Percentiles rank a stretch among this genome's conserved stretches.
phyloP scores from a whole-genome alignment of 176 grass and related monocot genomes.

The Zizania latifolia region DNA sequence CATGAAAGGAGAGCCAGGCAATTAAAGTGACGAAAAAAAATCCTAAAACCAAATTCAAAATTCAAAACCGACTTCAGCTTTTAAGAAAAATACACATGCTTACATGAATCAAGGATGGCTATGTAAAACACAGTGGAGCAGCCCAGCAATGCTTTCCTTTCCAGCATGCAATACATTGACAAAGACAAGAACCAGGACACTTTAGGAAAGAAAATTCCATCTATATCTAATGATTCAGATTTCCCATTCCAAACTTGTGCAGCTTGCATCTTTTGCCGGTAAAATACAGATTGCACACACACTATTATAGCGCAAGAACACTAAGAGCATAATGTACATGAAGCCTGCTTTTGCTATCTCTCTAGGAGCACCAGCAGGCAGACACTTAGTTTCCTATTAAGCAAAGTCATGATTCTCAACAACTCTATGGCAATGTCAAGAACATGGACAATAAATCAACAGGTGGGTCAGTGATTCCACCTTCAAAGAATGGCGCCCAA shows the following conservation, averaged over 20 bases:
- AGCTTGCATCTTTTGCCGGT: background rate
- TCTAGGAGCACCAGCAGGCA: background rate
- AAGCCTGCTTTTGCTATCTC: background rate
- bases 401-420: background rate
- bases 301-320: background rate
- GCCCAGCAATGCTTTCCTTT: constrained; percentile 10
- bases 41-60: too few species aligned
- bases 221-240: constrained; percentile 12
- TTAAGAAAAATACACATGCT: too few species aligned
- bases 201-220: constrained; percentile 24
- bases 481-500: constrained; percentile 36
- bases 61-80: too few species aligned
- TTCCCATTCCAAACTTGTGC: constrained; percentile 17
- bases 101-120: constrained; percentile 5
- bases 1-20: too few species aligned
- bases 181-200: background rate
- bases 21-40: too few species aligned
- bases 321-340: background rate
- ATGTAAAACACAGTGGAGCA: background rate
- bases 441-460: constrained; percentile 5
- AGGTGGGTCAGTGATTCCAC: constrained; percentile 21
- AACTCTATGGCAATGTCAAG: background rate
- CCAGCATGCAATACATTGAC: background rate
- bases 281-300: background rate
- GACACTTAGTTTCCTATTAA: background rate